These are phyloP conservation scores for Colletotrichum incanum DNA, from an alignment of 2,329 filamentous ascomycete species.

Conservation along the genomic window DNA sequence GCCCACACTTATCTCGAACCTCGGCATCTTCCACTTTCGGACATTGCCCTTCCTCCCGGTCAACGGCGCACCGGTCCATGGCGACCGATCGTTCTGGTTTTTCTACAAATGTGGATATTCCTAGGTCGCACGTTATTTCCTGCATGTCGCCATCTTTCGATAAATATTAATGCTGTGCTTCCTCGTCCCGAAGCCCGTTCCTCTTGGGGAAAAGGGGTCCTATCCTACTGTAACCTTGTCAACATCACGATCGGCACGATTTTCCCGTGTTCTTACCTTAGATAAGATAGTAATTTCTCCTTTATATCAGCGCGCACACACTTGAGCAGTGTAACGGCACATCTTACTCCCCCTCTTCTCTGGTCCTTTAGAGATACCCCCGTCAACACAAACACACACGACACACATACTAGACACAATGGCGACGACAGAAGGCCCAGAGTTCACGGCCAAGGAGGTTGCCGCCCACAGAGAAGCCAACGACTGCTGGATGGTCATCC, in stretches of 20 bases:
- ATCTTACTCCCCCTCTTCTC: background rate
- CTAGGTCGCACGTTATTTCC: background rate
- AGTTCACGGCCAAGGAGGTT: constrained; percentile 59
- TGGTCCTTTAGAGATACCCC: constrained; percentile 22
- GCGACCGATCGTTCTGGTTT: constrained; percentile 19
- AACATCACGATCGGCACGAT: constrained; percentile 8
- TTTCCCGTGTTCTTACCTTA: background rate
- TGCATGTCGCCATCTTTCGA: constrained; percentile 25
- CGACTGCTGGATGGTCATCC: constrained; percentile 70
- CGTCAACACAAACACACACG: background rate
- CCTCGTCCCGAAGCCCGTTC: constrained; percentile 16
- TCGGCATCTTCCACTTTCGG: constrained; percentile 38
- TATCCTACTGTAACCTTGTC: constrained; percentile 11
- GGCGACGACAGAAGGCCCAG: constrained; percentile 43
- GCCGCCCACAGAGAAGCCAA: constrained; percentile 63
- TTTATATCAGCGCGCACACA: constrained; percentile 7
- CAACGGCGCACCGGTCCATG: background rate
- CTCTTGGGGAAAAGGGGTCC: constrained; percentile 7
- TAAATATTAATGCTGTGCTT: constrained; percentile 29
- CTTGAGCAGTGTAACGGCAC: background rate
- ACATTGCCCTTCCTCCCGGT: constrained; percentile 27
- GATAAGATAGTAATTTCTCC: constrained; percentile 15
- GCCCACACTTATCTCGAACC: constrained; percentile 28
- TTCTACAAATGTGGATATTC: constrained; percentile 31
- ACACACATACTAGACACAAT: constrained; percentile 21